Evolutionary conservation across 2,329 filamentous ascomycete genomes (phyloP).

Genomic region (Metarhizium album): DNA sequence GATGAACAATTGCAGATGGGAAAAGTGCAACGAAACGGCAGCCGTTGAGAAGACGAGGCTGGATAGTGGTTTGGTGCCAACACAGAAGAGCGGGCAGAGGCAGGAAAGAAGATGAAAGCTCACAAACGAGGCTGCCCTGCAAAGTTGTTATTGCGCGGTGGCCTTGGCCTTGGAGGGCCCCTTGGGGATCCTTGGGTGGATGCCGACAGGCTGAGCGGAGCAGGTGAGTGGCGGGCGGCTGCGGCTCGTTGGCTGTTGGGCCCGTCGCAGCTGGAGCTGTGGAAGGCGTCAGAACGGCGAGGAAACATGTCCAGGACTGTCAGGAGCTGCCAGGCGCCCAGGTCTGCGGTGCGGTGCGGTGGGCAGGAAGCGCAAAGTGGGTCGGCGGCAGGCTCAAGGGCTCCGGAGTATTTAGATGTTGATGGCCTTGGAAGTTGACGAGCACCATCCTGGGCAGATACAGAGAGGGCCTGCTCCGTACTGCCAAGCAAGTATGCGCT

Average conservation of each 20-base stretch:
- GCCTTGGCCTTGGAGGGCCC: too few species aligned
- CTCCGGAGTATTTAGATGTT: too few species aligned
- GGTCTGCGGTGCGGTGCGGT: too few species aligned
- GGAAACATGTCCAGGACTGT: too few species aligned
- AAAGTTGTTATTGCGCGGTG: not conserved
- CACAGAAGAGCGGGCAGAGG: not conserved
- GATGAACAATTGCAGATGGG: not conserved
- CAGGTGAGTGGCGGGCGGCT: conserved; percentile 2
- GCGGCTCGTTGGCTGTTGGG: not conserved
- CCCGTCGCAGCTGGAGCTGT: not conserved
- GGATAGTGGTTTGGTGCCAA: not conserved
- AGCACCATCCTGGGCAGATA: too few species aligned
- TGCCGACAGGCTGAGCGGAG: not conserved
- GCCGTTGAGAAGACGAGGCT: not conserved
- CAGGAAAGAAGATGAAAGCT: conserved; percentile 2
- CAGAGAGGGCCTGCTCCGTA: too few species aligned
- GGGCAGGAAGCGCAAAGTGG: too few species aligned
- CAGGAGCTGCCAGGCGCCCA: too few species aligned
- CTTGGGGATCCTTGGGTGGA: too few species aligned
- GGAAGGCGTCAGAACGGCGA: conserved; percentile 9
- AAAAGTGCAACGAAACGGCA: not conserved
- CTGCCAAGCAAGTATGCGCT: too few species aligned
- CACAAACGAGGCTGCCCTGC: conserved; percentile 2
- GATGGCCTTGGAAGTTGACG: too few species aligned
- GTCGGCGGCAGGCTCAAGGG: too few species aligned